Base-by-base conservation (phyloP, 2,329 filamentous ascomycete species). In the Cladosporium velox region DNA sequence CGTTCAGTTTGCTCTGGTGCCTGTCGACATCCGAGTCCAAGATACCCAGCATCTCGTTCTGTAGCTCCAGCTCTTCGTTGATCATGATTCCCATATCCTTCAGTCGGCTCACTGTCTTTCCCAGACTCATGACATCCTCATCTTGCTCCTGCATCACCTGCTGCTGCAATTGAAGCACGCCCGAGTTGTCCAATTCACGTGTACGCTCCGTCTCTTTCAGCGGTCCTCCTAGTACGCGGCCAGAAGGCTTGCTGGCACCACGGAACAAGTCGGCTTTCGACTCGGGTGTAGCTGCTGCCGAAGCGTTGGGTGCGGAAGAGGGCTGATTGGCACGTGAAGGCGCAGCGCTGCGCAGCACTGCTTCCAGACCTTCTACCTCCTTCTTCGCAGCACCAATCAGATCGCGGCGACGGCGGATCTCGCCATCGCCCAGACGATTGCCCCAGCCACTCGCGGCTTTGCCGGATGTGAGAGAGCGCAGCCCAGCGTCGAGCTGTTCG, bases 51-150 rank as follows among this genome's bases (percentile, higher is more conserved):
- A 92, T 86, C 76, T 87, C 84, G 64, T 87, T 90, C 80, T 94
- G 91, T 70, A 86, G 78, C 63, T 88, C 85, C 65, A 93, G 83
- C 80, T 94, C 91, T 59, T 88, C 85, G 69, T 91, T 86, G 73
- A 95, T 93, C 65, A 88, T 85, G 57, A 91, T 81, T 0, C 91
- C 91, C 86, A 94, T 91, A 78, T 93, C 89, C 74, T 86, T 89
- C 80, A 94, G 90, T 66, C 90, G 81, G 58, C 88, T 81, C 57
- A 94, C 88, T 58, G 92, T 88, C 69, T 86, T 87, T 1, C 86
- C 84, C 65, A 95, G 79, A 71, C 87, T 83, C 21, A 90, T 85
- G 2, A 95, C 85, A 71, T 91, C 89, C 71, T 88, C 77, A 70
- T 95, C 91, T 74, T 96, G 91, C 70, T 91, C 87, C 63, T 83